Evolutionary conservation across 208 protist genomes (phyloP).

Genomic region (Trypanosoma platydactyli): DNA sequence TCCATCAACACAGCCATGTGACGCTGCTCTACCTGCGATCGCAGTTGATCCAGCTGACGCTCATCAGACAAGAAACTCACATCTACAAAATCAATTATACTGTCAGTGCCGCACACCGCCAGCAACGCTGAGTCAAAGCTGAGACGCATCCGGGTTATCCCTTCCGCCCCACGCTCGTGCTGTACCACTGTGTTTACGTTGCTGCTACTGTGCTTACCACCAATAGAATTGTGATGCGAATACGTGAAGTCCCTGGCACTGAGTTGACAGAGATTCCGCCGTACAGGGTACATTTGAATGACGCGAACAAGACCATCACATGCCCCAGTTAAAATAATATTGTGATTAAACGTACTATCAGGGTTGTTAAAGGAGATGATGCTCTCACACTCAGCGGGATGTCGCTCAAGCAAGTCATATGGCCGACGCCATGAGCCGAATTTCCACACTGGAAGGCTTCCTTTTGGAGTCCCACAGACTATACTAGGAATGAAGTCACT

Average conservation of each 20-base stretch:
- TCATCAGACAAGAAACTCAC: slow-evolving; percentile 84
- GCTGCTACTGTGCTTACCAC: slow-evolving; percentile 21
- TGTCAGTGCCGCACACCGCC: slow-evolving; percentile 75
- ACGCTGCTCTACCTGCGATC: slow-evolving; percentile 69
- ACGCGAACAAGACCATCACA: slow-evolving; percentile 87
- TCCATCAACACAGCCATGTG: slow-evolving; percentile 74
- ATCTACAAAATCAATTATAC: slow-evolving; percentile 90
- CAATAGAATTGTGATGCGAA: slow-evolving; percentile 57
- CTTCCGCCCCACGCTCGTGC: slow-evolving; percentile 59
- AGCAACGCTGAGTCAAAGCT: slow-evolving; percentile 73
- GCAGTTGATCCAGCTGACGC: slow-evolving; percentile 67
- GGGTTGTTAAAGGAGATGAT: slow-evolving; percentile 86
- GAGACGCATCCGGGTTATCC: slow-evolving; percentile 75
- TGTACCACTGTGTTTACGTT: slow-evolving; percentile 28
- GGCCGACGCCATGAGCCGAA: slow-evolving; percentile 88
- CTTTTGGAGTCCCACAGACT: slow-evolving; percentile 81
- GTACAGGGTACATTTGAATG: slow-evolving; percentile 88
- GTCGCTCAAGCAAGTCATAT: slow-evolving; percentile 77
- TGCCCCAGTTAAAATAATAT: slow-evolving; percentile 85
- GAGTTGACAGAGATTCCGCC: slow-evolving; percentile 83
- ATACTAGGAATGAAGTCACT: slow-evolving; percentile 82
- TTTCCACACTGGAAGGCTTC: slow-evolving; percentile 84
- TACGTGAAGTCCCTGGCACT: slow-evolving; percentile 87
- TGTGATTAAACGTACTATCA: slow-evolving; percentile 84
- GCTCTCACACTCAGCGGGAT: slow-evolving; percentile 82